These are phyloP conservation scores for Marasmius sp. DNA, from an alignment of 1,284 basidiomycete genomes.

Conservation along the genomic window DNA sequence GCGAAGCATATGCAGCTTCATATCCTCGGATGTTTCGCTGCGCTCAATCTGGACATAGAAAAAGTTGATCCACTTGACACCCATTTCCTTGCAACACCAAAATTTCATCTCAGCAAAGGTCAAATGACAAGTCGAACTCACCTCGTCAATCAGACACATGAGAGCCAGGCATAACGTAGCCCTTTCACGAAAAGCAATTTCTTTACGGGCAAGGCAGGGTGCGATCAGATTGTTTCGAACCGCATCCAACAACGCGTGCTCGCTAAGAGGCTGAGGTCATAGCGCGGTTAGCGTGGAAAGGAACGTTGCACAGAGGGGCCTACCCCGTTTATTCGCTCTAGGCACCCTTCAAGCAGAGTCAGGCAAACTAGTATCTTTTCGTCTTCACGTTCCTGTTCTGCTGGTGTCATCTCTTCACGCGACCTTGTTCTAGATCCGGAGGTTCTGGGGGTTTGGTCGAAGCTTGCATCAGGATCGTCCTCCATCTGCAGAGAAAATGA, in stretches of 20 bases:
- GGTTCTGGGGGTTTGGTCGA: slow-evolving; percentile 17
- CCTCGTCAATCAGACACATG: slow-evolving; percentile 83
- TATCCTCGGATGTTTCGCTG: slow-evolving; percentile 51
- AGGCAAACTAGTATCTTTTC: slow-evolving; percentile 76
- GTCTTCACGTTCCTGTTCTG: slow-evolving; percentile 58
- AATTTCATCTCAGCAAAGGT: neutral
- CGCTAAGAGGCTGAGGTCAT: slow-evolving; percentile 70
- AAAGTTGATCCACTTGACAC: slow-evolving; percentile 29
- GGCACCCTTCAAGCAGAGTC: slow-evolving; percentile 80
- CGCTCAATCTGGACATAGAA: slow-evolving; percentile 57
- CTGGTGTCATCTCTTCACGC: slow-evolving; percentile 46
- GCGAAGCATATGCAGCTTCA: slow-evolving; percentile 72
- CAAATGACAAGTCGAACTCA: slow-evolving; percentile 24
- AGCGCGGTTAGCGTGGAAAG: neutral
- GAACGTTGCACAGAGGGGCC: slow-evolving; percentile 26
- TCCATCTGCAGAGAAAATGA: neutral
- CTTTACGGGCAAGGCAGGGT: slow-evolving; percentile 81
- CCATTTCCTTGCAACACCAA: neutral
- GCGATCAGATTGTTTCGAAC: slow-evolving; percentile 84
- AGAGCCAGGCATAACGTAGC: slow-evolving; percentile 83
- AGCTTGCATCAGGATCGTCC: slow-evolving; percentile 4
- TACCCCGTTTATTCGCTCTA: slow-evolving; percentile 88
- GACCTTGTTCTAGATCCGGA: slow-evolving; percentile 29
- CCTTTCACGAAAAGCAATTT: slow-evolving; percentile 66
- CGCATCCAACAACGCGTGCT: slow-evolving; percentile 87